A percentile compares a stretch with the other conserved stretches of the same genome.
These are phyloP conservation scores for Iris macrosiphon DNA, from an alignment of 106 monocot species.

Conservation along the genomic window DNA sequence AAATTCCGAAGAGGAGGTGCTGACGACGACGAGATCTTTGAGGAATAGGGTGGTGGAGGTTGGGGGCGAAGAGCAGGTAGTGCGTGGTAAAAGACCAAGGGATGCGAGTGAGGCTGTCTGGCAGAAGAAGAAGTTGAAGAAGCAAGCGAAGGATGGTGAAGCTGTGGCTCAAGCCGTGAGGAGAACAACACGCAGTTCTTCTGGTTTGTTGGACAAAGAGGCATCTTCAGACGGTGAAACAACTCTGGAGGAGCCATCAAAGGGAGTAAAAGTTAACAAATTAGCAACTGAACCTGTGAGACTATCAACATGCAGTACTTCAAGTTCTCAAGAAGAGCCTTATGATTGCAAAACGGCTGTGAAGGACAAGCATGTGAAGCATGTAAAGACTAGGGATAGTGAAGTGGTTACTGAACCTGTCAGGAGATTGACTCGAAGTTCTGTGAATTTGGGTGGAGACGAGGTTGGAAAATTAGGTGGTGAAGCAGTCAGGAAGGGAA, in stretches of 20 bases:
- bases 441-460: neutral
- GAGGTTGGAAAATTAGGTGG: neutral
- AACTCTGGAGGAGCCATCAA: neutral
- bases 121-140: neutral
- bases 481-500: neutral
- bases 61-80: neutral
- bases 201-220: no score
- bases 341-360: no score
- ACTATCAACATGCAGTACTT: constrained; percentile 5
- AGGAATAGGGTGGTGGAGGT: constrained; percentile 16
- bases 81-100: neutral
- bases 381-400: neutral
- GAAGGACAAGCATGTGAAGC: neutral
- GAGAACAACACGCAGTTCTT: neutral
- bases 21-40: constrained; percentile 7
- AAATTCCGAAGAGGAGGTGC: no score
- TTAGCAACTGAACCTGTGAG: neutral
- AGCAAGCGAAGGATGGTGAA: neutral
- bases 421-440: constrained; percentile 7
- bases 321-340: neutral
- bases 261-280: neutral
- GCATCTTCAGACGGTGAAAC: neutral
- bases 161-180: neutral
- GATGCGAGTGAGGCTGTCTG: neutral
- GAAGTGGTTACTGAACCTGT: neutral